These are phyloP conservation scores for Ocimum tenuiflorum DNA, from an alignment of 257 asterid species.

Conservation along the genomic window DNA sequence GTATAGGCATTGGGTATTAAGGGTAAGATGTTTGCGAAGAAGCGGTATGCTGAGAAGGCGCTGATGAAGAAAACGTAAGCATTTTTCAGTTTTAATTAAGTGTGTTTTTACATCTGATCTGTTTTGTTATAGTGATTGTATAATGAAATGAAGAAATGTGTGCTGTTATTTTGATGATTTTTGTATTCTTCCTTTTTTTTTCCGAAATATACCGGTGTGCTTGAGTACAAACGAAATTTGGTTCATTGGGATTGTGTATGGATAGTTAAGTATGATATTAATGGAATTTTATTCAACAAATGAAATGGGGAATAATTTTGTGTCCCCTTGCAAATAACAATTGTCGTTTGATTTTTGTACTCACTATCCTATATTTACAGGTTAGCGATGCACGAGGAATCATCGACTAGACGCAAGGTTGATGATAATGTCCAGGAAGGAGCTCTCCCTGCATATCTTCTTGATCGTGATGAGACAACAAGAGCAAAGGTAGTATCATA, in stretches of 20 bases:
- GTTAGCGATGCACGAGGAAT: conserved; percentile 86
- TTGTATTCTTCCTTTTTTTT: background rate
- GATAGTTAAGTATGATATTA: background rate
- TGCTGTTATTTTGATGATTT: background rate
- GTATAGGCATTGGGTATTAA: conserved; percentile 81
- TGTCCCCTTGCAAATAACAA: background rate
- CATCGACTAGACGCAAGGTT: conserved; percentile 71
- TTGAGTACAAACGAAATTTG: background rate
- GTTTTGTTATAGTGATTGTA: background rate
- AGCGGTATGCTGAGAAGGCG: conserved; percentile 84
- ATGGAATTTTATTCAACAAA: background rate
- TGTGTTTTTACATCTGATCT: background rate
- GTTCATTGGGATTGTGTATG: background rate
- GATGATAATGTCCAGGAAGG: conserved; percentile 86
- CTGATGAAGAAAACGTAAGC: conserved; percentile 89
- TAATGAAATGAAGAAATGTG: background rate
- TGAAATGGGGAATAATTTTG: background rate
- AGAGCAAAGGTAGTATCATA: conserved; percentile 62
- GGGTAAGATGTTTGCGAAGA: conserved; percentile 89
- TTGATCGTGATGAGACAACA: conserved; percentile 89
- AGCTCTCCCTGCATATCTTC: conserved; percentile 91
- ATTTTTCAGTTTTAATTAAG: background rate
- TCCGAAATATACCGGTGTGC: background rate
- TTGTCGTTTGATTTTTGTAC: background rate
- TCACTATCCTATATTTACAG: conserved; percentile 31